Conservation (phyloP, 768 basidiomycete species). For the Termitomyces sp. region DNA sequence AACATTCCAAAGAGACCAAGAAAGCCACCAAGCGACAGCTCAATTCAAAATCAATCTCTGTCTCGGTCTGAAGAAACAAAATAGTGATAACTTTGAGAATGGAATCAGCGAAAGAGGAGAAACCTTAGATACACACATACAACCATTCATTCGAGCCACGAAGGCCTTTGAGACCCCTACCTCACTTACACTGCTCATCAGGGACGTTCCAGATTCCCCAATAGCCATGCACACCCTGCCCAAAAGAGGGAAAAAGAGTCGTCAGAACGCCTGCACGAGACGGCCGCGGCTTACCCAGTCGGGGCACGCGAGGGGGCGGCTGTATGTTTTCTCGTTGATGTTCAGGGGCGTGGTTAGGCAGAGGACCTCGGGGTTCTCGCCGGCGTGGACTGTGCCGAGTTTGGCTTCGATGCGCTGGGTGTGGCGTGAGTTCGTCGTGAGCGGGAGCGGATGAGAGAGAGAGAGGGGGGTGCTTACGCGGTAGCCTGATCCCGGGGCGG, state of each 20-base stretch:
- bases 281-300: conserved; percentile 4
- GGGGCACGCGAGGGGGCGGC: conserved; percentile 7
- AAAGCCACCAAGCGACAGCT: no score
- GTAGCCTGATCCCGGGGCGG: conserved; percentile 5
- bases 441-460: not conserved
- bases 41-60: no score
- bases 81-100: no score
- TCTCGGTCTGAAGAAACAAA: no score
- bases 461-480: not conserved
- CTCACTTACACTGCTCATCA: conserved; percentile 2
- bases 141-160: no score
- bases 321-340: conserved; percentile 4
- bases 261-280: not conserved
- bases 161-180: no score
- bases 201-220: conserved; percentile 12
- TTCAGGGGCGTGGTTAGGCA: conserved; percentile 6
- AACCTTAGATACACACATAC: no score
- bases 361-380: conserved; percentile 3
- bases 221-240: conserved; percentile 2
- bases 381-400: not conserved
- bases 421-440: not conserved
- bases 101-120: no score
- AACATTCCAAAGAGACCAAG: no score
- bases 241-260: no score
- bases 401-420: conserved; percentile 8